phyloP scores from a whole-genome alignment of 2,329 filamentous ascomycete genomes.

The Alternaria postmessia region DNA sequence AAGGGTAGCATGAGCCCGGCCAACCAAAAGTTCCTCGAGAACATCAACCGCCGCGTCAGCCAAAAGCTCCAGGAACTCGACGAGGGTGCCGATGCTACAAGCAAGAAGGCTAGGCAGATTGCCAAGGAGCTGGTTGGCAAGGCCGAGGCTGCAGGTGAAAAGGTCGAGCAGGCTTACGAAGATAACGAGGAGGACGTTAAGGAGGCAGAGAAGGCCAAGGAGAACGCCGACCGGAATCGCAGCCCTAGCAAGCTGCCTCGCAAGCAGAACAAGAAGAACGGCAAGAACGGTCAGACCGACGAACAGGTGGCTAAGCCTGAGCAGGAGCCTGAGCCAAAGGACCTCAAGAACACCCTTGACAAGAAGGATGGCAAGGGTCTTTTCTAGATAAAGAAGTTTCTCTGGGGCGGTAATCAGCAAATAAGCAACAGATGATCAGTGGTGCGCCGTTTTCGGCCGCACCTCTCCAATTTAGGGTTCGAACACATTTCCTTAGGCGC shows the following conservation, averaged over 20 bases:
- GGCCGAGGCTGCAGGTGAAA: conserved; percentile 25
- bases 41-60: conserved; percentile 38
- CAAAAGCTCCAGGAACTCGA: conserved; percentile 40
- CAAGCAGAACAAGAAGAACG: conserved; percentile 25
- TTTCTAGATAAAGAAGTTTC: conserved; percentile 17
- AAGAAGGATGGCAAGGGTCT: conserved; percentile 31
- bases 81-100: conserved; percentile 28
- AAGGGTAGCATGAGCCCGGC: conserved; percentile 41
- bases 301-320: conserved; percentile 24
- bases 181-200: conserved; percentile 19
- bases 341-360: conserved; percentile 32
- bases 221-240: conserved; percentile 10
- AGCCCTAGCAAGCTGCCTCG: conserved; percentile 10
- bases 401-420: background rate
- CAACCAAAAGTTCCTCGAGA: conserved; percentile 44
- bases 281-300: conserved; percentile 24
- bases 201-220: conserved; percentile 23
- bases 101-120: conserved; percentile 37
- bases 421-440: background rate
- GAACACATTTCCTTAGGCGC: background rate
- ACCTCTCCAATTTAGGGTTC: background rate
- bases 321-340: conserved; percentile 36
- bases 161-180: conserved; percentile 16
- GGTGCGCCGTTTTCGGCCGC: background rate
- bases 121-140: conserved; percentile 35